Percentiles rank a stretch among this genome's conserved stretches.
These are phyloP conservation scores for Cladosporium sp. DNA, from an alignment of 2,329 filamentous ascomycete species.

Conservation along the genomic window DNA sequence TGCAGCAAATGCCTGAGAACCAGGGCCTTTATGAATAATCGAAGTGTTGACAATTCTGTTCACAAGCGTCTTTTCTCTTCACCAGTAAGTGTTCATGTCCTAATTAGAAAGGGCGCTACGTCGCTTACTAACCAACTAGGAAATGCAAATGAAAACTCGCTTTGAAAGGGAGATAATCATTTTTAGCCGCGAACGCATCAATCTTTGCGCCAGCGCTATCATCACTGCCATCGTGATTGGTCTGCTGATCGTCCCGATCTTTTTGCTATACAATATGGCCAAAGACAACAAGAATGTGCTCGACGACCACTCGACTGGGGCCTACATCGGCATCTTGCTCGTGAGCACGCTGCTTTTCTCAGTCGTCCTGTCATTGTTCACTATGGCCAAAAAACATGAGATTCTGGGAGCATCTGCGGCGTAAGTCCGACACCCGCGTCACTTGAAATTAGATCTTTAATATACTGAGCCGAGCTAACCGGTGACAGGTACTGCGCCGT, in stretches of 20 bases:
- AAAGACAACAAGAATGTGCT: conserved; percentile 12
- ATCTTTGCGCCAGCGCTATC: conserved; percentile 19
- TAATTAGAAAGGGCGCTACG: too few species aligned
- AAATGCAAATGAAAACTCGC: neutral
- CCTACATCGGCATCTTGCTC: conserved; percentile 22
- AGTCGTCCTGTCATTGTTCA: conserved; percentile 23
- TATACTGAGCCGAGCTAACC: neutral
- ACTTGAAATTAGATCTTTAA: too few species aligned
- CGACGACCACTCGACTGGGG: conserved; percentile 15
- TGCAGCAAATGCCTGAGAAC: too few species aligned
- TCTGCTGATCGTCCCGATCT: conserved; percentile 27
- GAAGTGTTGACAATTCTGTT: too few species aligned
- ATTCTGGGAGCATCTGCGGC: conserved; percentile 26
- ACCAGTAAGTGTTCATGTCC: too few species aligned
- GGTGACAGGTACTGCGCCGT: conserved; percentile 18
- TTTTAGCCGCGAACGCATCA: conserved; percentile 22
- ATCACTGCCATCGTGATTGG: conserved; percentile 24
- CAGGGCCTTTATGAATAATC: too few species aligned
- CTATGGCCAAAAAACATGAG: conserved; percentile 24
- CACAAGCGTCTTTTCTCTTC: too few species aligned
- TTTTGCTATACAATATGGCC: conserved; percentile 24
- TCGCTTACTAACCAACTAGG: neutral
- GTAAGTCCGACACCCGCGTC: conserved; percentile 18
- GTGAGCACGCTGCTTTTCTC: conserved; percentile 26
- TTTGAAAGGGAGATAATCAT: conserved; percentile 16